Evolutionary conservation across 352 stramenopile genomes (phyloP).

Genomic region (Pythium dissimile): DNA sequence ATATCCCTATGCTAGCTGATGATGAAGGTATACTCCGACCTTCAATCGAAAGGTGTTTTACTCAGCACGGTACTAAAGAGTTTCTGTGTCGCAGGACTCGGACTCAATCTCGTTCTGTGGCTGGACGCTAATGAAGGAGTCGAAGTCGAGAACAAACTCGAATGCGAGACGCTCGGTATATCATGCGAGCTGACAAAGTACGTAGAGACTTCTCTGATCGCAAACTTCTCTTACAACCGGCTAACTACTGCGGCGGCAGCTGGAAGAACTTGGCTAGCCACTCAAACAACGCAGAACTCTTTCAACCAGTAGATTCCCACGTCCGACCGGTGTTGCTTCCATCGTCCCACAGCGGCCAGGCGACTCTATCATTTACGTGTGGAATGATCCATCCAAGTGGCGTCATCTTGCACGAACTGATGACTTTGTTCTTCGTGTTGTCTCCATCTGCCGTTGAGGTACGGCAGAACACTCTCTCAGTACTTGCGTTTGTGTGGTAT

Average conservation of each 20-base stretch:
- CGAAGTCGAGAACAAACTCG: conserved; percentile 32
- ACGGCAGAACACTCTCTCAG: no score
- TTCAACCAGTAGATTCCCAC: conserved; percentile 8
- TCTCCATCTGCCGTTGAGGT: conserved; percentile 44
- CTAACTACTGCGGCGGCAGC: background rate
- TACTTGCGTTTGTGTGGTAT: no score
- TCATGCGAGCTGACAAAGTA: conserved; percentile 47
- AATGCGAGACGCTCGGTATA: conserved; percentile 32
- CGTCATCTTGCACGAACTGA: conserved; percentile 40
- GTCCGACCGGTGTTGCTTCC: conserved; percentile 31
- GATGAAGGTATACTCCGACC: no score
- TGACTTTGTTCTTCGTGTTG: conserved; percentile 68
- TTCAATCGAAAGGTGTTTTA: no score
- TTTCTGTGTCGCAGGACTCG: conserved; percentile 24
- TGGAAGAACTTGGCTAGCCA: conserved; percentile 10
- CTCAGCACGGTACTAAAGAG: background rate
- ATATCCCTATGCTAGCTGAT: no score
- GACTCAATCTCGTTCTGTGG: conserved; percentile 38
- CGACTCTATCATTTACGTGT: conserved; percentile 47
- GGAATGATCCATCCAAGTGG: conserved; percentile 30
- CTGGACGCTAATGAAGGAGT: conserved; percentile 50
- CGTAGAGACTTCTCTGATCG: no score
- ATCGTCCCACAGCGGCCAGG: conserved; percentile 25
- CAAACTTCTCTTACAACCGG: background rate
- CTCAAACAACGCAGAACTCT: background rate